Percentiles rank a stretch among this genome's conserved stretches.
Conservation (phyloP, 768 basidiomycete genomes). For the Artomyces pyxidatus region DNA sequence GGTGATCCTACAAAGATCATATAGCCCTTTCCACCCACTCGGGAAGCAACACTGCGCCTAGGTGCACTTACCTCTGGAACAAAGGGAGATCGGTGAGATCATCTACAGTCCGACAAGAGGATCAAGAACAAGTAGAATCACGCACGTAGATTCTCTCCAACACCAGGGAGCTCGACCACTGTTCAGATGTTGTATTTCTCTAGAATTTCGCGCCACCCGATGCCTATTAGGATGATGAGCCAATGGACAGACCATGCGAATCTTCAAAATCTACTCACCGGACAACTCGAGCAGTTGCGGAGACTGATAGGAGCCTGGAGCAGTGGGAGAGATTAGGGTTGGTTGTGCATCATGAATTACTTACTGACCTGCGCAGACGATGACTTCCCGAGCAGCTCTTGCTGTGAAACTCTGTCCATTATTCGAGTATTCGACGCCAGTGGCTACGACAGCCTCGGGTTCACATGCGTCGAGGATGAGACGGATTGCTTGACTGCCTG, state of each 20-base stretch:
- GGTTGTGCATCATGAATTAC: background rate
- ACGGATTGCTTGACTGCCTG: background rate
- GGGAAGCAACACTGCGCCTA: too few species aligned
- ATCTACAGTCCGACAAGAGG: background rate
- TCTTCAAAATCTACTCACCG: background rate
- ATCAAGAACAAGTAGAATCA: too few species aligned
- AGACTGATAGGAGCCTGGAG: background rate
- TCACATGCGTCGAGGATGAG: background rate
- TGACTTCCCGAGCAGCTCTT: background rate
- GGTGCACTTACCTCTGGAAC: background rate
- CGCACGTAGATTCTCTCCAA: background rate
- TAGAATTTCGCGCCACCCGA: background rate
- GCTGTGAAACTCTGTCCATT: background rate
- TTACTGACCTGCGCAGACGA: background rate
- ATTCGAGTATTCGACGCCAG: background rate
- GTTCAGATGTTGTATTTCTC: background rate
- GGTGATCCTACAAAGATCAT: too few species aligned
- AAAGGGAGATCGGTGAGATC: background rate
- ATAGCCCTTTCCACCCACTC: too few species aligned
- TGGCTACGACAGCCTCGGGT: background rate
- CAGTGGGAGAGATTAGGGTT: background rate
- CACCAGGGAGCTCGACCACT: background rate
- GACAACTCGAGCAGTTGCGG: background rate
- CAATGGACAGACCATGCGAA: background rate
- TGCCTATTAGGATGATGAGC: background rate